Conservation (phyloP, 176 grass and related monocot genomes). For the Zea mays region Zm-B73-REFERENCE-NAM-5.0 NC_050099.1:77996001-77996500, state of each 20-base stretch:
- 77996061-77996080: conserved; percentile 7
- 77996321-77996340: not conserved
- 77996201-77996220: not conserved
- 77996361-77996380: not conserved
- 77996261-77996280: not conserved
- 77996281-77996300: not conserved
- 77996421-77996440: not conserved
- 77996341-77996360: not conserved
- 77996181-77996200: conserved; percentile 2
- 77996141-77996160: not conserved
- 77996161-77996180: not conserved
- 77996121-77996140: not conserved
- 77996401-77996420: not conserved
- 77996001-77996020: not conserved
- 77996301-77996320: not conserved
- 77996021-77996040: not conserved
- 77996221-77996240: not conserved
- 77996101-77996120: not conserved
- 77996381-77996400: not conserved
- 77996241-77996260: not conserved
- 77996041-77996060: not conserved
- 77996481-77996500: not conserved
- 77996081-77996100: not conserved
- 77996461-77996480: not conserved
- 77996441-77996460: not conserved